Evolutionary conservation across 2,329 filamentous ascomycete genomes (phyloP), one percentile per base, ranked within the genome.

Genomic region (Pseudonectria buxi): DNA sequence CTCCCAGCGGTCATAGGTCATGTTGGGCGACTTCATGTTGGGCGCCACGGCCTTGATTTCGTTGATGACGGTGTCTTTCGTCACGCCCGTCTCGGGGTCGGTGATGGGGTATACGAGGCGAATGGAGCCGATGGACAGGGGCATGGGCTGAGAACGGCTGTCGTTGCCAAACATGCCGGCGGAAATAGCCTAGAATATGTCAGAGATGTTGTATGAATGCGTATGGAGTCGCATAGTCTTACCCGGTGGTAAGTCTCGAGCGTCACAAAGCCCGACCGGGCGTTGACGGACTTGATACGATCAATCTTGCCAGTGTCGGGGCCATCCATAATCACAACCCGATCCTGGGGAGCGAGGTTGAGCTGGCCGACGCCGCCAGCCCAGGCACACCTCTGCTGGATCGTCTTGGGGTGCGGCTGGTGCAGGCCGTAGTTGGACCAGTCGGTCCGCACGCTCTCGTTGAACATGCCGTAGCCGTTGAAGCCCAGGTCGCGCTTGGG

Each of bases 251-350:
- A 49, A 15, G 71, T 75, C 43, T 77, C 69, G 28, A 89, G 63
- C n/a, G 63, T 68, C 30, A 86, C 66, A 43, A 72, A 71, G 41
- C 77, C 80, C 30, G 62, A 65, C 10, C 71, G 60, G 4, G 54
- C 43, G 45, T 77, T 64, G 30, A 94, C 66, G 2, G 66, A 58
- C 40, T 58, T 60, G 29, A 96, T 76, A n/a, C 67, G 65, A 33
- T 86, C 85, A 61, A 98, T 92, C 65, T 82, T 86, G 52, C 88
- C 88, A 65, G 81, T 83, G 53, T 92, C 84, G 25, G 72, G 74
- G 7, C 90, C 89, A 41, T 82, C 77, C 35, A 87, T 64, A 39
- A 96, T 65, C 35, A 90, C 85, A 24, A 95, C 88, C 40, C 92
- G 76, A 62, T 96, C 92, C 6, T 81, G 79, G 4, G 64, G 55